phyloP scores from a whole-genome alignment of 352 stramenopile genomes.

The Pythium oligandrum region DNA sequence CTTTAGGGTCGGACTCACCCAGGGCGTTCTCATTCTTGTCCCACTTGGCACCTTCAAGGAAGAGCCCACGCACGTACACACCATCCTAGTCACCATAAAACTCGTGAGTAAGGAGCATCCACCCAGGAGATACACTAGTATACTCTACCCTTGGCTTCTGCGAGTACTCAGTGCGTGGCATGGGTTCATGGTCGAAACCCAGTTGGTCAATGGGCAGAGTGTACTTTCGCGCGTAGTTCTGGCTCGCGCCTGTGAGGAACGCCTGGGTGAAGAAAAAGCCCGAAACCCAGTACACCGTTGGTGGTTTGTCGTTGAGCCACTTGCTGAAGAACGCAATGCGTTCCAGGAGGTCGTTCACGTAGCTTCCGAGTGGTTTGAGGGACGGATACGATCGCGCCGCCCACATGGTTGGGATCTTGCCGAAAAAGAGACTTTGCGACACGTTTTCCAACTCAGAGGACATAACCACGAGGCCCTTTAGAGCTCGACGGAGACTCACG shows the following conservation, averaged over 20 bases:
- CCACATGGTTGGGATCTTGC: conserved; percentile 91
- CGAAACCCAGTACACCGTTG: conserved; percentile 91
- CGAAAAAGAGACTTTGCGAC: conserved; percentile 88
- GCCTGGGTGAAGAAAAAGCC: conserved; percentile 96
- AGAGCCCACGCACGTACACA: conserved; percentile 85
- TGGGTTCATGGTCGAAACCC: conserved; percentile 76
- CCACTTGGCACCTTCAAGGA: conserved; percentile 88
- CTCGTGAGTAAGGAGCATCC: too few relatives aligned
- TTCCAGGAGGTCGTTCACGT: conserved; percentile 89
- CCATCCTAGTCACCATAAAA: conserved; percentile 40
- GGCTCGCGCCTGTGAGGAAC: conserved; percentile 92
- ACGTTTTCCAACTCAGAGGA: conserved; percentile 91
- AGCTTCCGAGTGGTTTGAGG: conserved; percentile 89
- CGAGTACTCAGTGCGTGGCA: conserved; percentile 69
- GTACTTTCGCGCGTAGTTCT: conserved; percentile 93
- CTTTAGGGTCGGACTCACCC: conserved; percentile 82
- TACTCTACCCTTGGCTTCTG: conserved; percentile 54
- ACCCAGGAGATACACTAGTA: background rate
- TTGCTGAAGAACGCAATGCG: conserved; percentile 88
- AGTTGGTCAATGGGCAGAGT: conserved; percentile 90
- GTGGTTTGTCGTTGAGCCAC: conserved; percentile 87
- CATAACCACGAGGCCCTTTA: conserved; percentile 94
- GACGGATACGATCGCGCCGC: conserved; percentile 90
- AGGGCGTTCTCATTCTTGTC: conserved; percentile 64
- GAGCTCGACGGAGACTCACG: conserved; percentile 82